Evolutionary conservation across 257 asterid species (phyloP), one percentile per base, ranked within the genome.

Genomic region (Gentiana dahurica): DNA sequence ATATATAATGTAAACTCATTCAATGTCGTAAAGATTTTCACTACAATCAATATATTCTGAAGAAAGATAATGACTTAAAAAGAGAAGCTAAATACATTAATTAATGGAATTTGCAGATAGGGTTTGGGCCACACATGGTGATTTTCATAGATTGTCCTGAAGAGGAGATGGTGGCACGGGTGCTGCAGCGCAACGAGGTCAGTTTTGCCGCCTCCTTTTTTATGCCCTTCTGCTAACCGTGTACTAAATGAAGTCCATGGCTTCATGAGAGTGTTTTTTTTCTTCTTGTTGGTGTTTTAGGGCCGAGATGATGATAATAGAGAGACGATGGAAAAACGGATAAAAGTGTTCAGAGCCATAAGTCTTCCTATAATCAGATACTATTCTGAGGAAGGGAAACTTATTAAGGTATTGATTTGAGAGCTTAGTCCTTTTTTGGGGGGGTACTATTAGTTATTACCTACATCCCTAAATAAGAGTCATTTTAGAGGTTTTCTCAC

Each of bases 251-350:
- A 56, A 4, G 45, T 64, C 60, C 53, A 24, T n/a, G 39, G 63
- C n/a, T 59, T 49, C 38, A 70, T 55, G 51, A 56, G 64, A 63
- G 9, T 34, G 64, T 55, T 46, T 2, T 46, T n/a, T 12, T 34
- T 37, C 7, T 48, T 36, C 59, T 61, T 12, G 63, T 74, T 48
- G 68, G 65, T 2, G 10, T 60, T 64, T 60, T 66, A 92, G 98
- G 98, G 98, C 59, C 81, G 99, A 72, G 53, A 78, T 62, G 97
- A 92, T 80, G 99, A 92, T 76, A 92, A 92, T 68, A 80, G 75
- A 66, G 85, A 88, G 13, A 92, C 95, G 13, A 85, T 88, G 36
- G 81, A 77, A 78, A 85, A 82, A 76, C 84, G 99, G 60, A 73
- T 92, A 59, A 75, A 75, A 68, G 85, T 84, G 4, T 92, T 88